Base-by-base conservation (phyloP, 108 stramenopile genomes). In the Skeletonema potamos region DNA sequence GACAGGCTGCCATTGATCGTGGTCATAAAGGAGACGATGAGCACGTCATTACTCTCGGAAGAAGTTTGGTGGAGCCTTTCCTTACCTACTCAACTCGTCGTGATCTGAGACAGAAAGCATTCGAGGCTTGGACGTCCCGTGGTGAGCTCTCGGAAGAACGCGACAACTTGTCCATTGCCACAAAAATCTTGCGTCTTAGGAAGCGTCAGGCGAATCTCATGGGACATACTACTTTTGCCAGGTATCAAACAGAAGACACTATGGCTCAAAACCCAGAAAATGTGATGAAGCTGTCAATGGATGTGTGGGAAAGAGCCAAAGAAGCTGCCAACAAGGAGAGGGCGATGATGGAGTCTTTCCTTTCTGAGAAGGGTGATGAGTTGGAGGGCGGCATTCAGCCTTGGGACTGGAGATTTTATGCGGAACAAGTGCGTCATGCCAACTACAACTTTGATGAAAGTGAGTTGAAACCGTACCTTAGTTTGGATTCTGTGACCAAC, bases 371-470 rank as follows among this genome's bases (percentile, higher is more conserved):
- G 8, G 79, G 85, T 7, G 85, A 77, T 29, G 48, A 33, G n/a
- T 64, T 89, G 62, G 80, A 86, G 51, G 84, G 82, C n/a, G 86
- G 86, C 3, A 79, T 92, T 41, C 76, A 89, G 64, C 70, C 88
- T 0, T 89, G 88, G 88, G 91, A 92, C 86, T 92, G 91, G 91
- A 66, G 91, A 8, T 92, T 76, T 59, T 87, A 87, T 57, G 91
- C 91, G 4, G 87, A 88, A 46, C 75, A 89, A 46, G 91, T 92
- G 4, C 73, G 87, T 2, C 66, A 77, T 4, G 85, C 85, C 28
- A 86, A 85, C 61, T 92, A 85, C 61, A 77, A 86, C 65, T 89
- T 89, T 66, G 91, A 92, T 54, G 91, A 92, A 51, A 72, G 62
- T 64, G 70, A 85, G 28, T 59, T 92, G 74, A 89, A 89, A 59